Percentiles rank a stretch among this genome's conserved stretches.
These are phyloP conservation scores for Sechiopsis laciniata DNA, from an alignment of 306 rosid genomes.

Conservation along the genomic window DNA sequence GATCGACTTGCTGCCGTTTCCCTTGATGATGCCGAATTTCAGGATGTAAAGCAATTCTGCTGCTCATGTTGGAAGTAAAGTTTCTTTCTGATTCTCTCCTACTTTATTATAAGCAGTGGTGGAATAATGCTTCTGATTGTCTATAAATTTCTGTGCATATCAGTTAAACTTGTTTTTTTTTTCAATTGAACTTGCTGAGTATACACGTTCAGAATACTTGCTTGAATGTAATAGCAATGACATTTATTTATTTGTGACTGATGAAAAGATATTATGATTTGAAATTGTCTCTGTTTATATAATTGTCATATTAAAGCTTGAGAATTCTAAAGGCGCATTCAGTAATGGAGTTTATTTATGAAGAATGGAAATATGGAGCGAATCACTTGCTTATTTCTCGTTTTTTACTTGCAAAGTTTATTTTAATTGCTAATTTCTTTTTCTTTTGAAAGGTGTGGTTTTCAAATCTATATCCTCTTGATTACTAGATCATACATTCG, in stretches of 20 bases:
- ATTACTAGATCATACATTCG: too few relatives aligned
- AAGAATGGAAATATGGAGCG: too few relatives aligned
- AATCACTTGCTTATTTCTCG: background rate
- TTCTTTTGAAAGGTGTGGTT: too few relatives aligned
- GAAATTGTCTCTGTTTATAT: too few relatives aligned
- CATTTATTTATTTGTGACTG: background rate
- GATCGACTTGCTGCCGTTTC: constrained; percentile 22
- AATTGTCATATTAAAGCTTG: background rate
- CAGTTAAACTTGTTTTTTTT: background rate
- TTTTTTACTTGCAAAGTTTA: too few relatives aligned
- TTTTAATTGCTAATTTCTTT: too few relatives aligned
- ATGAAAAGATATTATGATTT: too few relatives aligned
- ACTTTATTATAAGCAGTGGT: background rate
- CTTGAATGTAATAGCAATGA: background rate
- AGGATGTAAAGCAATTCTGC: constrained; percentile 34
- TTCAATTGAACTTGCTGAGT: background rate
- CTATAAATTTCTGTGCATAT: background rate
- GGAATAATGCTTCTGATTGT: background rate
- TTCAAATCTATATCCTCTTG: too few relatives aligned
- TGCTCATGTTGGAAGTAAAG: constrained; percentile 21
- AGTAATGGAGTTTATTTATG: too few relatives aligned
- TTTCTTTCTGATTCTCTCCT: constrained; percentile 18
- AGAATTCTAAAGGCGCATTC: background rate
- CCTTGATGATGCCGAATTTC: constrained; percentile 28
- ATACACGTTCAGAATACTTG: background rate